Percentiles rank a stretch among this genome's conserved stretches.
Conservation (phyloP, 164 flowering plant species). For the Dillenia turbinata region DNA sequence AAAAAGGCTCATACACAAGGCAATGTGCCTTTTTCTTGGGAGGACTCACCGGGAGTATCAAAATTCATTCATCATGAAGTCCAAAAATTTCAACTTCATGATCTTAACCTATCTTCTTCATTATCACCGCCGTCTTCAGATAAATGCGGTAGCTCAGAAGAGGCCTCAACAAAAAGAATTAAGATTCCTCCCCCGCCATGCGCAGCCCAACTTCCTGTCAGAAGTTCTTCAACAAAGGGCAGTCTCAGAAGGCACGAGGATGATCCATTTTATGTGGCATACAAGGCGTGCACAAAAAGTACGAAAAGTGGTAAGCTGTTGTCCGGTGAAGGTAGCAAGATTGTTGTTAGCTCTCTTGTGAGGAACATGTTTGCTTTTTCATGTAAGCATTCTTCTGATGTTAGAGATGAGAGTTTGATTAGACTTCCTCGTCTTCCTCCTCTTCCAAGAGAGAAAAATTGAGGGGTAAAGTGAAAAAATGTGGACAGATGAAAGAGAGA, state of each 20-base stretch:
- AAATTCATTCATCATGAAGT: slow-evolving; percentile 12
- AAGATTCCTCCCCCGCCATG: slow-evolving; percentile 36
- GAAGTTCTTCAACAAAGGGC: slow-evolving; percentile 23
- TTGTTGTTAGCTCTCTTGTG: not conserved
- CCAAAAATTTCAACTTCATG: not conserved
- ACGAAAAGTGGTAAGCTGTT: not conserved
- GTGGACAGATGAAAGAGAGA: too few species aligned
- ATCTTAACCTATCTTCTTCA: slow-evolving; percentile 20
- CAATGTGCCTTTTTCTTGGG: slow-evolving; percentile 46
- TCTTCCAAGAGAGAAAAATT: slow-evolving; percentile 9
- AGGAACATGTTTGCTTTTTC: slow-evolving; percentile 10
- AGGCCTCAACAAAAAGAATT: slow-evolving; percentile 4
- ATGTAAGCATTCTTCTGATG: slow-evolving; percentile 16
- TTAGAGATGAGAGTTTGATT: slow-evolving; percentile 13
- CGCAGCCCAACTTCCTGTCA: slow-evolving; percentile 9
- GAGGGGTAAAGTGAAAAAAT: too few species aligned
- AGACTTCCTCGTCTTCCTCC: slow-evolving; percentile 17
- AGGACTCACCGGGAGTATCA: slow-evolving; percentile 35
- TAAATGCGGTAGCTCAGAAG: slow-evolving; percentile 2
- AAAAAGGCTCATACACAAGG: slow-evolving; percentile 23
- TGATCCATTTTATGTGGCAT: slow-evolving; percentile 50
- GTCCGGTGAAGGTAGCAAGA: slow-evolving; percentile 1
- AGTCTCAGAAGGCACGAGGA: slow-evolving; percentile 10
- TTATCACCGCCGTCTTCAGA: slow-evolving; percentile 1
- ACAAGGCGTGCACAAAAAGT: slow-evolving; percentile 41